Evolutionary conservation across 768 basidiomycete species (phyloP), one percentile per base, ranked within the genome.

Genomic region (Dioszegia aurantiaca): DNA sequence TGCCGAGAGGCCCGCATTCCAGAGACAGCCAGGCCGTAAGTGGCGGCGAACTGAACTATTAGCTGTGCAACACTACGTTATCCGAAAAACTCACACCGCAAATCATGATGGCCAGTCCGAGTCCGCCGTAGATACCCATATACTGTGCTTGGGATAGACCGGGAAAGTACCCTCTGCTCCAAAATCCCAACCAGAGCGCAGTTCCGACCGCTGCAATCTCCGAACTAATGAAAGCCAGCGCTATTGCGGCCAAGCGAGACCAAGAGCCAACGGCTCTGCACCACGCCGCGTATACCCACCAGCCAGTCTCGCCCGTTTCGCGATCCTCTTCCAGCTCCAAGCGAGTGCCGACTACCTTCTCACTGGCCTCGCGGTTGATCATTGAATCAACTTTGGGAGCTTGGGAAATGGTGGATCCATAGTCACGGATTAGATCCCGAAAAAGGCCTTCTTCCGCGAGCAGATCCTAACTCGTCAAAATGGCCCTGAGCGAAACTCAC

Each of bases 171-270:
- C 78, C 58, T 0, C 79, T 78, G 0, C 84, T 84, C 87, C 87
- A 90, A 63, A 85, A 87, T 0, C 86, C 87, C 16, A 90, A 80
- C 77, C 86, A 84, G 2, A 90, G 70, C 28, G 82, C 85, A 62
- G 82, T 85, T 0, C 80, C 83, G 28, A 88, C 86, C 68, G 80
- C 76, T 17, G 83, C 77, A 1, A 70, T 80, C 68, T 88, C 83
- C 9, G 72, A 73, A 6, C 23, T 14, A 0, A 85, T 43, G 4
- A 86, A 69, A 14, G 84, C 63, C 0, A 73, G n/a, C 0, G 83
- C 47, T 10, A 86, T 77, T 11, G 82, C 24, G 0, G 83, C 81
- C 1, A 72, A 64, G 67, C 77, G 83, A 16, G 77, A 51, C 11
- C 81, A 64, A 5, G 44, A 80, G 9, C 83, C 83, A 23, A 80